Conservation (phyloP, 2,329 filamentous ascomycete species). For the Fusarium miscanthi region DNA sequence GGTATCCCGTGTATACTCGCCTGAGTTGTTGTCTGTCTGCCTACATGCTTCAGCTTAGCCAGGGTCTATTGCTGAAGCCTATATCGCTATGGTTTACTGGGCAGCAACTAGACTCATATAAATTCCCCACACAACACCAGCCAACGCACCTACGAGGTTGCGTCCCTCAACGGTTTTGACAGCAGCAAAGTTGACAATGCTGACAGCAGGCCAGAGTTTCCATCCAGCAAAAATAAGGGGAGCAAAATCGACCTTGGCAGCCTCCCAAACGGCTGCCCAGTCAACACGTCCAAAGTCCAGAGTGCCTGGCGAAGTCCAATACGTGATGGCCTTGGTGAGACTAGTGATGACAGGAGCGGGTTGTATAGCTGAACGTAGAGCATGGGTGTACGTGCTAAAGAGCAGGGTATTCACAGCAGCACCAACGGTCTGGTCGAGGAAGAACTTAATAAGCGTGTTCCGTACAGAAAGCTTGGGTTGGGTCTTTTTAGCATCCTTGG, state of each 20-base stretch:
- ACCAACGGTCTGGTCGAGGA: slow-evolving; percentile 76
- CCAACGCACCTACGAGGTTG: slow-evolving; percentile 76
- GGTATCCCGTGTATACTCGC: not conserved
- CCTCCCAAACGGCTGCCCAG: slow-evolving; percentile 56
- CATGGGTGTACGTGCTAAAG: slow-evolving; percentile 70
- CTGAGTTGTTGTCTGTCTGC: not conserved
- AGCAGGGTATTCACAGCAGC: slow-evolving; percentile 72
- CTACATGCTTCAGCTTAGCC: not conserved
- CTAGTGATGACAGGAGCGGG: slow-evolving; percentile 53
- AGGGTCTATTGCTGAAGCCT: not conserved
- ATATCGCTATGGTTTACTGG: slow-evolving; percentile 26
- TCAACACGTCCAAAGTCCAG: slow-evolving; percentile 60
- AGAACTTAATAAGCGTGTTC: slow-evolving; percentile 75
- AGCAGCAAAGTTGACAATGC: slow-evolving; percentile 74
- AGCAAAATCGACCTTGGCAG: slow-evolving; percentile 67
- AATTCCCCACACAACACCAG: slow-evolving; percentile 79
- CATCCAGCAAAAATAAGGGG: slow-evolving; percentile 75
- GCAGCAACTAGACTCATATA: slow-evolving; percentile 75
- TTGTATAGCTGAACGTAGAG: slow-evolving; percentile 63
- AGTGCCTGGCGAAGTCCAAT: slow-evolving; percentile 53
- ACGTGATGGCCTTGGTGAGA: slow-evolving; percentile 50
- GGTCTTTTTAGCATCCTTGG: slow-evolving; percentile 34
- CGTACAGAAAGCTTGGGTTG: slow-evolving; percentile 64
- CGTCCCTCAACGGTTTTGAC: slow-evolving; percentile 77
- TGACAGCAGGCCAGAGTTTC: slow-evolving; percentile 76